Evolutionary conservation across 129 eudicot genomes (phyloP).

Genomic region (Kitagawia praeruptora): DNA sequence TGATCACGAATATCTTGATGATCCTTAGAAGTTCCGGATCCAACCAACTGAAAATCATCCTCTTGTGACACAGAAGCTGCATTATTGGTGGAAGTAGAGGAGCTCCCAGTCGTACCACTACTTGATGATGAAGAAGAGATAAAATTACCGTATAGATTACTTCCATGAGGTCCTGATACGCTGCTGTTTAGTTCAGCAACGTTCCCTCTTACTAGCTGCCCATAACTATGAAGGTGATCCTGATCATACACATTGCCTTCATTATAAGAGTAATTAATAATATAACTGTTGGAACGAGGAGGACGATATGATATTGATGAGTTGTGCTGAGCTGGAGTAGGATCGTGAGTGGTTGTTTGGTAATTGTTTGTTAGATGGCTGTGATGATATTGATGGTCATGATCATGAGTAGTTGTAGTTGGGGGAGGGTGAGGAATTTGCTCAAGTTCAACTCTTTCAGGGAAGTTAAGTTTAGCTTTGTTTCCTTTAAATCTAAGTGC

Average conservation of each 20-base stretch:
- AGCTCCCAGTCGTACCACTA: neutral
- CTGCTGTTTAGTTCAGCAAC: neutral
- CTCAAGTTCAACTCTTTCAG: conserved; percentile 51
- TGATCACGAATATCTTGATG: neutral
- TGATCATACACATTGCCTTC: neutral
- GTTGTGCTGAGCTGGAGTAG: neutral
- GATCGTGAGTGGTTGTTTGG: neutral
- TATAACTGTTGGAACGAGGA: neutral
- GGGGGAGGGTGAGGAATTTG: neutral
- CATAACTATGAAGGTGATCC: neutral
- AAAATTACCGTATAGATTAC: neutral
- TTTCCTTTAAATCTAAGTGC: conserved; percentile 81
- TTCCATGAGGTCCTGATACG: neutral
- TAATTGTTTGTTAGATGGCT: neutral
- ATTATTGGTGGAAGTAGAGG: neutral
- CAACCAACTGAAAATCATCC: neutral
- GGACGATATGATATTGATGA: neutral
- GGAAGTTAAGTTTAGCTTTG: conserved; percentile 90
- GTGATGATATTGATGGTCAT: neutral
- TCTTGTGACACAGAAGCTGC: neutral
- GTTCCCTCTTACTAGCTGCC: neutral
- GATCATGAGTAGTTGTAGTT: neutral
- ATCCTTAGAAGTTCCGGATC: neutral
- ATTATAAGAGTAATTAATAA: neutral
- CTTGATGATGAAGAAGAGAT: neutral